Base-by-base conservation (phyloP, 2,329 filamentous ascomycete species). In the Botrytis squamosa region DNA sequence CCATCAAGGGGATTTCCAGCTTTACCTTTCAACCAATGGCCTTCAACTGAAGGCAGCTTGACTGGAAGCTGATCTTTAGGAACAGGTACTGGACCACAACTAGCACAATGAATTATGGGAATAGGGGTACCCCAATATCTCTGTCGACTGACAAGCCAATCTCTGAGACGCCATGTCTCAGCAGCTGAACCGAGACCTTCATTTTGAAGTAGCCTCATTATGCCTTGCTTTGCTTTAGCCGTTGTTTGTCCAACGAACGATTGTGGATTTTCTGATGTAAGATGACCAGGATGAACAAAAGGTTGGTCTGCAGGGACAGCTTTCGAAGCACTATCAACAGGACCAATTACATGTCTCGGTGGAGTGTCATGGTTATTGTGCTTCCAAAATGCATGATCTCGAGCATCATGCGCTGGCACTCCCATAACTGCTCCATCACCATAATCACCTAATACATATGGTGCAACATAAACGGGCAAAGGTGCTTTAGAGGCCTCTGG, bases 61-160 rank as follows among this genome's bases (percentile, higher is more conserved):
- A 97, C 93, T 0, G 94, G 94, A 18, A 97, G 87, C 73, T 97
- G 87, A 16, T 91, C 84, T 4, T 89, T 88, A 0, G 93, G 93
- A 0, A 97, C 94, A 1, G 93, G 91, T 1, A 97, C 92, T 2
- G 91, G 84, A 12, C 94, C 94, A 81, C 94, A 97, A 10, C 86
- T 86, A 29, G 83, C 81, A 80, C 94, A 97, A 83, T 97, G 93
- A 52, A 97, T 86, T 71, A 97, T 94, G 29, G 94, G 94, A 71
- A 97, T 97, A 0, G 94, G 94, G 0, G 94, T 89, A 22, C 94
- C 94, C 94, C 94, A 97, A 81, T 97, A 97, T 76, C 94, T 87
- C 82, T 97, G 94, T n/a, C 94, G 90, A 81, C 93, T 97, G 78
- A 97, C 92, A 73, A 97, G 85, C 94, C 94, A 97, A 82, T 97